Evolutionary conservation across 768 basidiomycete genomes (phyloP).

Genomic region (Leccinum longicurvipes): DNA sequence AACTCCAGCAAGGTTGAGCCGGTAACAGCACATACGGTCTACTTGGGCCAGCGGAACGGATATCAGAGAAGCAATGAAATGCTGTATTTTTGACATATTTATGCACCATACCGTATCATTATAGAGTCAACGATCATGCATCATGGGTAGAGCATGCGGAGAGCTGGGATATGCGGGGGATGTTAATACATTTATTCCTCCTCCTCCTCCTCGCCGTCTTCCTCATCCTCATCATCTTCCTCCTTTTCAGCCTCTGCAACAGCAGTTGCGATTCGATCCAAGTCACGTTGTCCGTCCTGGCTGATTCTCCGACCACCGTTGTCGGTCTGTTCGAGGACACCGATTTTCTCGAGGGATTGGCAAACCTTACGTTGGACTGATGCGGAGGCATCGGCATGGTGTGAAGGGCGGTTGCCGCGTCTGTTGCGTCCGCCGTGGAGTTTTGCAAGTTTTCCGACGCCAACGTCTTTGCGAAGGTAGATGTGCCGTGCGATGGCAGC

Average conservation of each 20-base stretch:
- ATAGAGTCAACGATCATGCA: constrained; percentile 18
- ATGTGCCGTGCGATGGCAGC: constrained; percentile 98
- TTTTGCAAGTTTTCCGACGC: constrained; percentile 90
- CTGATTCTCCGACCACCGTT: constrained; percentile 95
- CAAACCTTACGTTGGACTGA: constrained; percentile 93
- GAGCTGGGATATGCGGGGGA: constrained; percentile 15
- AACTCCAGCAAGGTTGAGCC: not conserved
- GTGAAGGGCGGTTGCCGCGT: constrained; percentile 94
- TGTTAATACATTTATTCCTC: constrained; percentile 34
- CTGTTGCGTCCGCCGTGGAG: constrained; percentile 95
- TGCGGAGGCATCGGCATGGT: constrained; percentile 83
- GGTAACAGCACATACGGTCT: not conserved
- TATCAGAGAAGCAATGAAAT: constrained; percentile 14
- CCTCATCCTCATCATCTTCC: constrained; percentile 72
- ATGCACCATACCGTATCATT: constrained; percentile 43
- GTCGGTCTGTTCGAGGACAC: constrained; percentile 89
- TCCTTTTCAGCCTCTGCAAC: constrained; percentile 78
- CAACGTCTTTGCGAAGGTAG: constrained; percentile 97
- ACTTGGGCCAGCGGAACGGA: not conserved
- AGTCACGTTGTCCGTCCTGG: constrained; percentile 94
- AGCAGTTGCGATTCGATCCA: constrained; percentile 90
- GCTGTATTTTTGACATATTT: constrained; percentile 31
- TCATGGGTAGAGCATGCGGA: constrained; percentile 23
- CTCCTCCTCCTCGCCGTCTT: constrained; percentile 65
- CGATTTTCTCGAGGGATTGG: constrained; percentile 98